Percentiles rank a stretch among this genome's conserved stretches.
Evolutionary conservation across 129 eudicot species (phyloP).

Genomic region (Deinandra increscens): DNA sequence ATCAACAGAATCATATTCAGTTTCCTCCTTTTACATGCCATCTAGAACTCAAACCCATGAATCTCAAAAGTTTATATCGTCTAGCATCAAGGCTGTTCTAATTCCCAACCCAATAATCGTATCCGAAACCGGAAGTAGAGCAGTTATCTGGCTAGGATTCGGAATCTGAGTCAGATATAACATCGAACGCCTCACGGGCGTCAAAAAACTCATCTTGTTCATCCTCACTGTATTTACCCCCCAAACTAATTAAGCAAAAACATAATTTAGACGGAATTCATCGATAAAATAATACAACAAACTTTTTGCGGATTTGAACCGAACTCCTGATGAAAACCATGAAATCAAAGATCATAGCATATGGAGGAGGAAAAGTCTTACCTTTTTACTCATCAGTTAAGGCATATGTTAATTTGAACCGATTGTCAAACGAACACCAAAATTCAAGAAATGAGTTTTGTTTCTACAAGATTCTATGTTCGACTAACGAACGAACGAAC

Average conservation of each 20-base stretch:
- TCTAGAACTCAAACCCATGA: conserved; percentile 54
- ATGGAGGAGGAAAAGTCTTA: conserved; percentile 12
- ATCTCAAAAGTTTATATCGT: conserved; percentile 51
- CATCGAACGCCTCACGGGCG: conserved; percentile 48
- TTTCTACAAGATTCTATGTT: conserved; percentile 1
- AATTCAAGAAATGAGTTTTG: conserved; percentile 21
- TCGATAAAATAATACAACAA: background rate
- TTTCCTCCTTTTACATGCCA: conserved; percentile 36
- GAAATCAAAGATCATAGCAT: conserved; percentile 2
- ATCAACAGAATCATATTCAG: conserved; percentile 21
- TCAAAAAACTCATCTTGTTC: conserved; percentile 64
- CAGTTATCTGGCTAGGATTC: conserved; percentile 38
- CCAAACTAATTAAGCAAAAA: background rate
- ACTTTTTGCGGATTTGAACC: background rate
- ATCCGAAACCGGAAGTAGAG: conserved; percentile 46
- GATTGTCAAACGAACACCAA: conserved; percentile 5
- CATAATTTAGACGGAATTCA: background rate
- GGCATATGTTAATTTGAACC: no score
- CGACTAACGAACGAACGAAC: no score
- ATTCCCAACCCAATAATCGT: conserved; percentile 54
- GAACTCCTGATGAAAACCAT: background rate
- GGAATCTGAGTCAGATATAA: conserved; percentile 51
- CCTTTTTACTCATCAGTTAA: conserved; percentile 27
- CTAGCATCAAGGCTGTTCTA: conserved; percentile 52
- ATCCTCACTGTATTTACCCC: conserved; percentile 35